phyloP scores from a whole-genome alignment of 257 asterid species.

The Solanum tarijense region DNA sequence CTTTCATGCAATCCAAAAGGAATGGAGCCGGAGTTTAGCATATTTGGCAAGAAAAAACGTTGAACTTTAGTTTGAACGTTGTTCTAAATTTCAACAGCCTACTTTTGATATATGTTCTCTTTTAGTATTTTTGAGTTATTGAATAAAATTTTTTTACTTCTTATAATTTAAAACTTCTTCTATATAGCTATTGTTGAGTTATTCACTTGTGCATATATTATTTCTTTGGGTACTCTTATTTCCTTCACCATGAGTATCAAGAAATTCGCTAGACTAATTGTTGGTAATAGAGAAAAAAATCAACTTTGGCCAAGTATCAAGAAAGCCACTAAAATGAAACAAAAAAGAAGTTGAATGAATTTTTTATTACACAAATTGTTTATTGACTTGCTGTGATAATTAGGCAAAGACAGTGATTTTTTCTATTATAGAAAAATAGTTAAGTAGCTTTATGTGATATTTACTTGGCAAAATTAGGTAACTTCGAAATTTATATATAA shows the following conservation, averaged over 20 bases:
- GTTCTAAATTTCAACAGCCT: too few species aligned
- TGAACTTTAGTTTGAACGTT: neutral
- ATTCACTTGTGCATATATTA: too few species aligned
- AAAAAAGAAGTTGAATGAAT: neutral
- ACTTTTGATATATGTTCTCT: neutral
- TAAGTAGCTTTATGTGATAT: neutral
- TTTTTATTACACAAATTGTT: neutral
- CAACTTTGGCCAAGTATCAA: neutral
- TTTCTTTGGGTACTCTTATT: neutral
- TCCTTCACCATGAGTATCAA: neutral
- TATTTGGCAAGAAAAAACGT: neutral
- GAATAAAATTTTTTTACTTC: neutral
- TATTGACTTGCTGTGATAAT: neutral
- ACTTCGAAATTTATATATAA: neutral
- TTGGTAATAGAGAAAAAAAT: neutral
- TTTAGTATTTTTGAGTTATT: neutral
- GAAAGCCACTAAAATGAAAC: neutral
- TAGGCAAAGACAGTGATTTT: neutral
- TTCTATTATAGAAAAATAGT: too few species aligned
- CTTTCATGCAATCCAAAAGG: neutral
- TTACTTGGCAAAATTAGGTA: neutral
- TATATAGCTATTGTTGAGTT: too few species aligned
- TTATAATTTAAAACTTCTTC: too few species aligned
- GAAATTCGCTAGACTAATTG: too few species aligned
- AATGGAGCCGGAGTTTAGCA: neutral